Evolutionary conservation across 2,329 filamentous ascomycete genomes (phyloP).

Genomic region (Pseudogymnoascus sp.): DNA sequence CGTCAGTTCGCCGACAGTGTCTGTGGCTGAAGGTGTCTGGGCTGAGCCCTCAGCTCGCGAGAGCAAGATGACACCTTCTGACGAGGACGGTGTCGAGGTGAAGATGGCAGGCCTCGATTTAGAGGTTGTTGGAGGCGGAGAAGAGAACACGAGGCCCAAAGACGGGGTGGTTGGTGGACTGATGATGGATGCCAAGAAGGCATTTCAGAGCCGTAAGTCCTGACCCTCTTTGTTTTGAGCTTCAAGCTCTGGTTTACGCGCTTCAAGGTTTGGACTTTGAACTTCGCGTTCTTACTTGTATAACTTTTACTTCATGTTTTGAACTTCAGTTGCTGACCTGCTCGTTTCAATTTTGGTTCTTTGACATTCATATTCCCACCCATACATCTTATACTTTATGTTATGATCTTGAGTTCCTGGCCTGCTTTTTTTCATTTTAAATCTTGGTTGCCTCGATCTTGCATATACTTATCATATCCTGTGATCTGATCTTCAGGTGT

Average conservation of each 20-base stretch:
- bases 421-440: background rate
- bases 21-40: background rate
- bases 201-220: background rate
- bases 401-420: background rate
- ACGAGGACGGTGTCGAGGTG: background rate
- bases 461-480: background rate
- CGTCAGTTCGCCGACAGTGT: background rate
- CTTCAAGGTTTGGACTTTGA: background rate
- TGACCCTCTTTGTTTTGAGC: background rate
- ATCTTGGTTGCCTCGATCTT: background rate
- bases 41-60: background rate
- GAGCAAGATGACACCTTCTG: constrained; percentile 1
- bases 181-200: background rate
- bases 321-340: background rate
- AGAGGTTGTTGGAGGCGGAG: background rate
- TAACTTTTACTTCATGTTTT: background rate
- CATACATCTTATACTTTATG: background rate
- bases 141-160: background rate
- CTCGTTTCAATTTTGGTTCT: background rate
- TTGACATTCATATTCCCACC: background rate
- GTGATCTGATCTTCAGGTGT: background rate
- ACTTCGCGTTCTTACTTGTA: background rate
- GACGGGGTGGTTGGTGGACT: background rate
- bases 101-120: background rate
- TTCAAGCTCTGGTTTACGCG: background rate